These are phyloP conservation scores for Trichophyton simii DNA, from an alignment of 2,329 filamentous ascomycete genomes.

Conservation along the genomic window DNA sequence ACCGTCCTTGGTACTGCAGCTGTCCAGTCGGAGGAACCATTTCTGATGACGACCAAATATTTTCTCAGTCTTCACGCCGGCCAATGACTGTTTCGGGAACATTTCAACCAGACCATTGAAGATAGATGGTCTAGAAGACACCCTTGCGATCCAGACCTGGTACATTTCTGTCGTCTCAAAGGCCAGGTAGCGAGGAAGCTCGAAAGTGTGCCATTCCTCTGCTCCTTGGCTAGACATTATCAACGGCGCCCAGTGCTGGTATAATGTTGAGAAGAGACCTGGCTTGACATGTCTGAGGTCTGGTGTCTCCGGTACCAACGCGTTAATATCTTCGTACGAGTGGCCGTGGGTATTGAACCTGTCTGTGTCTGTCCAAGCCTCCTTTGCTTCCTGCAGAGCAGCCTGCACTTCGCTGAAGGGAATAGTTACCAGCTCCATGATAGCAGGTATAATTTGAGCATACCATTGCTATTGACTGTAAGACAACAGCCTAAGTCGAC, in stretches of 20 bases:
- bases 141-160: constrained; percentile 12
- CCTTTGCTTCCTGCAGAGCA: constrained; percentile 6
- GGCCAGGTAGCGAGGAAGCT: constrained; percentile 14
- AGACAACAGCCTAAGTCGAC: background rate
- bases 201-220: constrained; percentile 11
- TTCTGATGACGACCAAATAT: constrained; percentile 19
- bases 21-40: background rate
- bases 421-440: constrained; percentile 7
- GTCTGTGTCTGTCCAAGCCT: constrained; percentile 8
- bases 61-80: constrained; percentile 16
- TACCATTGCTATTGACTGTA: background rate
- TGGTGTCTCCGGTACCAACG: constrained; percentile 14
- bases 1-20: constrained; percentile 24
- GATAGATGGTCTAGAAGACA: background rate
- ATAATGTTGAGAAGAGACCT: constrained; percentile 27
- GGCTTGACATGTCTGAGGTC: constrained; percentile 14
- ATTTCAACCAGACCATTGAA: background rate
- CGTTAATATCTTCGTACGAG: constrained; percentile 20
- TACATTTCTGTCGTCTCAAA: constrained; percentile 20
- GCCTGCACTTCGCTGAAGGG: constrained; percentile 10
- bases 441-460: background rate
- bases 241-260: constrained; percentile 32
- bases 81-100: background rate
- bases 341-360: constrained; percentile 30
- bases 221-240: constrained; percentile 28